Evolutionary conservation across 2,329 filamentous ascomycete species (phyloP).

Genomic region (Coniochaeta pulveracea): DNA sequence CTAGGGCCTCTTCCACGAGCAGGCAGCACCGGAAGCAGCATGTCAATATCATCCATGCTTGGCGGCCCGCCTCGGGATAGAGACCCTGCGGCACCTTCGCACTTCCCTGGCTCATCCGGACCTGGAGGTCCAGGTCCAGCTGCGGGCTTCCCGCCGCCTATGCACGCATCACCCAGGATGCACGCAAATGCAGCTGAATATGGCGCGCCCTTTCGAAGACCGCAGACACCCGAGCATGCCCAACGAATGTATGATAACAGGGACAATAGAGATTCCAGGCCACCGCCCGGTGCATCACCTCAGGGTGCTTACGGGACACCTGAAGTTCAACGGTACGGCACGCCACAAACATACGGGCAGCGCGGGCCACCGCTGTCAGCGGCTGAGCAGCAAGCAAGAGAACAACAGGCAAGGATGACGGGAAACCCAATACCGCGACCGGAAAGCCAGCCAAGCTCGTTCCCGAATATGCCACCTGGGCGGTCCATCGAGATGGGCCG

Average conservation of each 20-base stretch:
- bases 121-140: constrained; percentile 28
- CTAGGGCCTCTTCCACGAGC: constrained; percentile 36
- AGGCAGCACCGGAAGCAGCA: constrained; percentile 37
- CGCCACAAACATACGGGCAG: constrained; percentile 43
- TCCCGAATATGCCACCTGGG: constrained; percentile 27
- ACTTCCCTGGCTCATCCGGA: constrained; percentile 30
- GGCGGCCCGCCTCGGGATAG: constrained; percentile 34
- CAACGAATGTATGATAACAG: constrained; percentile 38
- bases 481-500: constrained; percentile 36
- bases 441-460: constrained; percentile 40
- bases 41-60: constrained; percentile 52
- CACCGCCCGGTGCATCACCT: constrained; percentile 33
- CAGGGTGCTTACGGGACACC: constrained; percentile 41
- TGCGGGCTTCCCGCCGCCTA: constrained; percentile 31
- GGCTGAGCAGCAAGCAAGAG: constrained; percentile 33
- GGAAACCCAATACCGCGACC: constrained; percentile 27
- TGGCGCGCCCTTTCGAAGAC: constrained; percentile 49
- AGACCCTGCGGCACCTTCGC: constrained; percentile 19
- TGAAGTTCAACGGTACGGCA: constrained; percentile 46
- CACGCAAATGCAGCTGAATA: constrained; percentile 47
- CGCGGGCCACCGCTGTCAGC: constrained; percentile 33
- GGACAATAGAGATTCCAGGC: constrained; percentile 31
- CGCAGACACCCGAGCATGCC: constrained; percentile 59
- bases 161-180: constrained; percentile 46
- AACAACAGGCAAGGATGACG: constrained; percentile 24